Conservation (phyloP, 2,329 filamentous ascomycete genomes). For the Pseudopithomyces maydicus region DNA sequence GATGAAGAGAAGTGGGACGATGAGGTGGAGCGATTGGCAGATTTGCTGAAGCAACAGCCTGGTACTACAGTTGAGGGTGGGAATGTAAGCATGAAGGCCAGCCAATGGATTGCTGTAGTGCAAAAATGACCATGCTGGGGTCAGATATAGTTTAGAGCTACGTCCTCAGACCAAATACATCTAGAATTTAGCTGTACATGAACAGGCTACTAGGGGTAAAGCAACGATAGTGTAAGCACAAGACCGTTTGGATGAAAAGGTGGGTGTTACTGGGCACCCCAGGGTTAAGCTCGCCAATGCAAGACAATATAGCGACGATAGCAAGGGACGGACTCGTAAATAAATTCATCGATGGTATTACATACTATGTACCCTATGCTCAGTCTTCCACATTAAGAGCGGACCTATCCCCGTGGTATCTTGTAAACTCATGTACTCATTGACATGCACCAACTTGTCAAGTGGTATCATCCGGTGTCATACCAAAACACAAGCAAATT, state of each 20-base stretch:
- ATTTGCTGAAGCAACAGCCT: conserved; percentile 20
- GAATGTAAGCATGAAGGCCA: conserved; percentile 32
- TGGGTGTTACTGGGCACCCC: no score
- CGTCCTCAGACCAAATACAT: no score
- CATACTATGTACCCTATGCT: background rate
- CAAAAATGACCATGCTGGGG: no score
- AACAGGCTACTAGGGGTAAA: no score
- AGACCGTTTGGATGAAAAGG: no score
- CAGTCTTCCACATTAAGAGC: conserved; percentile 21
- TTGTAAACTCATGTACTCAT: conserved; percentile 20
- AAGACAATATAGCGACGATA: no score
- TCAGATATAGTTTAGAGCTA: no score
- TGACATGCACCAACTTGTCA: conserved; percentile 24
- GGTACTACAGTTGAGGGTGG: conserved; percentile 28
- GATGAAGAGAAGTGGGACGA: conserved; percentile 37
- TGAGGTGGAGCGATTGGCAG: conserved; percentile 28
- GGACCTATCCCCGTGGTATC: background rate
- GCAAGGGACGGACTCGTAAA: no score
- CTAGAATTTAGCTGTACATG: no score
- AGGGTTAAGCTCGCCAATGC: no score
- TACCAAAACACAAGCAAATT: conserved; percentile 24
- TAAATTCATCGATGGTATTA: no score
- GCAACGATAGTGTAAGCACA: no score
- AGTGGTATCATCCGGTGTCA: conserved; percentile 40
- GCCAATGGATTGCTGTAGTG: conserved; percentile 36